These are phyloP conservation scores for Rhizopogon vesiculosus DNA, from an alignment of 768 basidiomycete genomes.

Conservation along the genomic window DNA sequence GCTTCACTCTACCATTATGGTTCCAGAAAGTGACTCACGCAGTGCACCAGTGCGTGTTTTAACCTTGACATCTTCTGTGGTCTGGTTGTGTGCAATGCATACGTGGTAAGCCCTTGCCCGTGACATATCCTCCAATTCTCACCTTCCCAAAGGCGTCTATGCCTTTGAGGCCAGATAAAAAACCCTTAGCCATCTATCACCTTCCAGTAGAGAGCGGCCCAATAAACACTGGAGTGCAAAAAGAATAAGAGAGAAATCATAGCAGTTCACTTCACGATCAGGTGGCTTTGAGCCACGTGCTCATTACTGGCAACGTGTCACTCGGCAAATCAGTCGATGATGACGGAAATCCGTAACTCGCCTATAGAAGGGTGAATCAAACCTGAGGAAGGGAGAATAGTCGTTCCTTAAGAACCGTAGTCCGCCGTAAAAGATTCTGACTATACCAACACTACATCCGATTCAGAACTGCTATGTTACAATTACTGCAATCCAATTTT, in stretches of 20 bases:
- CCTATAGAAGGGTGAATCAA: no score
- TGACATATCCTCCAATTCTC: constrained; percentile 14
- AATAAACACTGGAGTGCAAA: constrained; percentile 8
- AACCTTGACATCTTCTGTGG: constrained; percentile 98
- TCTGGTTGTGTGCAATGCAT: constrained; percentile 43
- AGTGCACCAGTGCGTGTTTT: constrained; percentile 93
- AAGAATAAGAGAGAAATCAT: constrained; percentile 5
- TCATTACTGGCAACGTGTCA: constrained; percentile 28
- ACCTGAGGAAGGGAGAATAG: no score
- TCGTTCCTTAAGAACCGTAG: no score
- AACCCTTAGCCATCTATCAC: constrained; percentile 67
- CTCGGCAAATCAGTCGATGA: background rate
- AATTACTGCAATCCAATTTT: constrained; percentile 33
- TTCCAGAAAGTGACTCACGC: constrained; percentile 43
- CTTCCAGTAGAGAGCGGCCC: constrained; percentile 13
- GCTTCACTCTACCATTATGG: constrained; percentile 2
- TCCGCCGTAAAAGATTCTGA: no score
- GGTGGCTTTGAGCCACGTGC: background rate
- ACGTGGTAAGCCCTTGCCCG: constrained; percentile 5
- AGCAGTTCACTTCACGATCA: background rate
- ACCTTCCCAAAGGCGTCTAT: constrained; percentile 99
- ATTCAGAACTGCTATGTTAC: background rate
- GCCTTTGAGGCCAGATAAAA: constrained; percentile 77
- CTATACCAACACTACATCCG: background rate
- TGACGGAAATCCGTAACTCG: background rate